These are phyloP conservation scores for Micractinium sp. DNA, from an alignment of 139 green algal genomes.

Conservation along the genomic window DNA sequence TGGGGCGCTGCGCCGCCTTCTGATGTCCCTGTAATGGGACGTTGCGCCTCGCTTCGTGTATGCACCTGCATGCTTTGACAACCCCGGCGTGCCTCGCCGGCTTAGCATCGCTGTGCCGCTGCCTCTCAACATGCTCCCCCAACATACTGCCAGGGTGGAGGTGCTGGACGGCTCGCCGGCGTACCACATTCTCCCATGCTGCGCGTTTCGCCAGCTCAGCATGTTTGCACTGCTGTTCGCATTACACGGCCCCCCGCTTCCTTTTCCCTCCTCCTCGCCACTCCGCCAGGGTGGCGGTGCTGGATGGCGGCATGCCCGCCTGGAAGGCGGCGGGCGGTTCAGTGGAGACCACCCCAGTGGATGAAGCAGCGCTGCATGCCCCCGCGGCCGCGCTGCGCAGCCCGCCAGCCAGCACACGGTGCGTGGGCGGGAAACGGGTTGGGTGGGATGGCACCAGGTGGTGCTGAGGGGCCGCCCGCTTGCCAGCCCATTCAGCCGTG, in stretches of 20 bases:
- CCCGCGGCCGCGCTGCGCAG: constrained; percentile 35
- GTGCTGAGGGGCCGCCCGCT: neutral
- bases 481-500: neutral
- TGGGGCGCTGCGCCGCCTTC: neutral
- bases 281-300: constrained; percentile 76
- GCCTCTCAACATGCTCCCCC: neutral
- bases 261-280: neutral
- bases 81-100: too few species aligned
- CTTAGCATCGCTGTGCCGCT: too few species aligned
- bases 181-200: too few species aligned
- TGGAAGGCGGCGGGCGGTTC: constrained; percentile 69
- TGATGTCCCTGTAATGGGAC: too few species aligned
- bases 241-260: neutral
- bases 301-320: constrained; percentile 90
- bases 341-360: constrained; percentile 46
- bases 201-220: too few species aligned
- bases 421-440: neutral
- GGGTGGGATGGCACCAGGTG: neutral
- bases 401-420: neutral
- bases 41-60: too few species aligned
- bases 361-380: constrained; percentile 45
- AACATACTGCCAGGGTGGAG: too few species aligned
- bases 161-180: too few species aligned
- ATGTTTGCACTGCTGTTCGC: too few species aligned
- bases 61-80: too few species aligned